Base-by-base conservation (phyloP, 306 rosid species). In the Trichosanthes truncata region DNA sequence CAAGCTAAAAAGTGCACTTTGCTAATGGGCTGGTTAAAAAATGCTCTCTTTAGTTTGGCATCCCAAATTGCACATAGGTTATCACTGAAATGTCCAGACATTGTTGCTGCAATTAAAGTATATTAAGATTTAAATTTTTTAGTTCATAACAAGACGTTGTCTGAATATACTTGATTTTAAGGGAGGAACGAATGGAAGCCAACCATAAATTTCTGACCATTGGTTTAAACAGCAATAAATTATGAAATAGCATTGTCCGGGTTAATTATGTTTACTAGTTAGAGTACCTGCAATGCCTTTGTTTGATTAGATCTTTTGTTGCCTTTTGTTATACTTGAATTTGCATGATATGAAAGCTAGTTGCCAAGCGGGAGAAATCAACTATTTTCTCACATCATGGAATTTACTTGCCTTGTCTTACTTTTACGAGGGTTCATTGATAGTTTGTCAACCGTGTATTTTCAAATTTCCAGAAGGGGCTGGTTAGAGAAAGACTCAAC, bases 401-500 rank as follows among this genome's bases (percentile, higher is more conserved):
- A 40, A 68, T 33, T 36, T 52, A 49, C 63, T 31, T 52, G 75
- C 52, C 48, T 11, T 31, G 21, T 52, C 51, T 23, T 23, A 20
- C 26, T 12, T 25, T 45, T 46, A 12, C 11, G 0, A 1, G 26
- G 46, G 26, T 38, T 75, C 63, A 35, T 52, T 36, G 23, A 31
- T 29, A 7, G 48, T 53, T 65, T 46, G 55, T 35, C 31, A 48
- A 48, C 38, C 17, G 45, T 74, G 67, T 81, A 20, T 78, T 86
- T 84, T 87, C 63, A 73, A 18, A 85, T 83, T 74, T 73, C 60
- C 98, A 96, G 99, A 23, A 88, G 97, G 26, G 98, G 99, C 45
- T 82, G 36, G 81, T 82, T 90, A 89, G 99, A 96, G 87, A 82
- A 84, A 81, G 91, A 79, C 78, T 59, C 88, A 76, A 82, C 40